phyloP scores from a whole-genome alignment of 2,329 filamentous ascomycete species.

The Arthrocladium fulminans region DNA sequence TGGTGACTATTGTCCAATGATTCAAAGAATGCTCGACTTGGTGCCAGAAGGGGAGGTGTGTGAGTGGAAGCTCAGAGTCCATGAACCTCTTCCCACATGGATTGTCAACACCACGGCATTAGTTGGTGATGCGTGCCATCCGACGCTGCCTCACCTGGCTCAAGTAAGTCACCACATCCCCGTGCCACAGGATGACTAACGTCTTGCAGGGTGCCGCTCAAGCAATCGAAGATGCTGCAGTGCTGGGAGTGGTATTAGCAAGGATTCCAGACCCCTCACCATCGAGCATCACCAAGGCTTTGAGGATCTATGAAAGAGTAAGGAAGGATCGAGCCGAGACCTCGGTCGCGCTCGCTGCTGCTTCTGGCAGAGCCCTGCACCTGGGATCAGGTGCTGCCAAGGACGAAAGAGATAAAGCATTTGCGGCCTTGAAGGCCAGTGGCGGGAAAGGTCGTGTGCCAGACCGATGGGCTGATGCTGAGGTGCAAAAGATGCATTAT shows the following conservation, averaged over 20 bases:
- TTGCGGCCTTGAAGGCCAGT: slow-evolving; percentile 42
- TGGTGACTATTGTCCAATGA: slow-evolving; percentile 51
- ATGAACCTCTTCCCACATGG: slow-evolving; percentile 56
- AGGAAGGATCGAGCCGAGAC: slow-evolving; percentile 49
- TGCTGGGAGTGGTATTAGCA: slow-evolving; percentile 44
- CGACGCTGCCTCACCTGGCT: slow-evolving; percentile 56
- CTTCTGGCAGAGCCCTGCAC: slow-evolving; percentile 46
- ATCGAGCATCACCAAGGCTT: slow-evolving; percentile 42
- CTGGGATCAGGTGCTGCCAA: slow-evolving; percentile 51
- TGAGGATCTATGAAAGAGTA: slow-evolving; percentile 49
- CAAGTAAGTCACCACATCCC: no score
- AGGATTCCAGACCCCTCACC: slow-evolving; percentile 40
- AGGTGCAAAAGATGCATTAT: slow-evolving; percentile 60
- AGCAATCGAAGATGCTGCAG: slow-evolving; percentile 55
- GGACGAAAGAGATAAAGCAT: slow-evolving; percentile 49
- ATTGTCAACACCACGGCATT: slow-evolving; percentile 45
- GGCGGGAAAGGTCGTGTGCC: slow-evolving; percentile 45
- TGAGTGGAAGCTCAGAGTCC: slow-evolving; percentile 57
- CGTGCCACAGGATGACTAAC: no score
- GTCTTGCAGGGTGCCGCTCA: slow-evolving; percentile 57
- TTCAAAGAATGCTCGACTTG: slow-evolving; percentile 52
- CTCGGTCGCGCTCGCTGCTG: slow-evolving; percentile 49
- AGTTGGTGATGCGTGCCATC: slow-evolving; percentile 54
- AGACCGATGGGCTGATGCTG: slow-evolving; percentile 63
- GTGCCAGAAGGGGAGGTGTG: slow-evolving; percentile 57